Evolutionary conservation across 2,329 filamentous ascomycete species (phyloP).

Genomic region (Hypoxylon sp.): DNA sequence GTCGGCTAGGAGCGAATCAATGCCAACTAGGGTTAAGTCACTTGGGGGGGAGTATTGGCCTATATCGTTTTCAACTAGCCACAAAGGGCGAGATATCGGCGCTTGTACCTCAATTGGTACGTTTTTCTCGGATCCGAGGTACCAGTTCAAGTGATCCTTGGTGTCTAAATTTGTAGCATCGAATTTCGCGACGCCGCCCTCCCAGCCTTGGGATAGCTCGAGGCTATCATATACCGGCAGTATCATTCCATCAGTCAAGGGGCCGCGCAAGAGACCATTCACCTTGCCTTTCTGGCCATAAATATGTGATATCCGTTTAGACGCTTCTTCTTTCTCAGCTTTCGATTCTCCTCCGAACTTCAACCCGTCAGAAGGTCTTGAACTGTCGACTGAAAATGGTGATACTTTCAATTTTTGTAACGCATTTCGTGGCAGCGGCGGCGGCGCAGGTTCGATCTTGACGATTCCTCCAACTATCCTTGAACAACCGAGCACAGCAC

Average conservation of each 20-base stretch:
- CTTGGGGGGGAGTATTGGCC: slow-evolving; percentile 68
- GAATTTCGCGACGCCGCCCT: slow-evolving; percentile 86
- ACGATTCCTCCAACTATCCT: slow-evolving; percentile 87
- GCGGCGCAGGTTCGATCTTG: slow-evolving; percentile 85
- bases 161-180: slow-evolving; percentile 65
- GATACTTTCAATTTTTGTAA: slow-evolving; percentile 79
- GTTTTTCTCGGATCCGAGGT: slow-evolving; percentile 81
- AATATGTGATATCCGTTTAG: slow-evolving; percentile 77
- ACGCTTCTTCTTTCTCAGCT: slow-evolving; percentile 81
- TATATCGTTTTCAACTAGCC: slow-evolving; percentile 59
- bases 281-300: slow-evolving; percentile 69
- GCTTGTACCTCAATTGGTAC: slow-evolving; percentile 80
- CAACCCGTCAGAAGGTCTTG: slow-evolving; percentile 73
- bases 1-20: slow-evolving; percentile 80
- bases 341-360: slow-evolving; percentile 91
- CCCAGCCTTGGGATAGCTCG: slow-evolving; percentile 73
- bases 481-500: slow-evolving; percentile 76
- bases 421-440: slow-evolving; percentile 74
- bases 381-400: slow-evolving; percentile 74
- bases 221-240: slow-evolving; percentile 70
- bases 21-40: slow-evolving; percentile 79
- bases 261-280: slow-evolving; percentile 80
- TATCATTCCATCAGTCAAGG: slow-evolving; percentile 89
- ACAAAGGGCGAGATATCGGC: slow-evolving; percentile 75
- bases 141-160: slow-evolving; percentile 73